A percentile compares a stretch with the other conserved stretches of the same genome.
phyloP scores from a whole-genome alignment of 257 asterid genomes.

The Agastache rugosa region DNA sequence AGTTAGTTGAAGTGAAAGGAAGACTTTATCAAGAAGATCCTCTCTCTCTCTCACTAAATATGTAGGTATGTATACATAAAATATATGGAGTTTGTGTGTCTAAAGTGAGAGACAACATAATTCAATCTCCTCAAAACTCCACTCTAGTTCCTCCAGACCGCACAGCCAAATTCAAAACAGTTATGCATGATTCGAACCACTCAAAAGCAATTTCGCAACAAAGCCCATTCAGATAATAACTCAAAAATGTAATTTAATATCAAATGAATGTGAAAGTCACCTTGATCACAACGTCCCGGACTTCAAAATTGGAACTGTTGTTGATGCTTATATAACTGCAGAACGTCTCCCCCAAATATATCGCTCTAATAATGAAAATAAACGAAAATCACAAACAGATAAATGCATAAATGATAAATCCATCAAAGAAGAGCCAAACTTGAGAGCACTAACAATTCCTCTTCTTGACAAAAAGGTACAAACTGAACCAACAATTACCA shows the following conservation, averaged over 20 bases:
- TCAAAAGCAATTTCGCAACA: not conserved
- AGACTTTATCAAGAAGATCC: not conserved
- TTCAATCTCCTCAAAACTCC: slow-evolving; percentile 23
- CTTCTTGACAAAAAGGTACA: slow-evolving; percentile 11
- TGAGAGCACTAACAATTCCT: slow-evolving; percentile 15
- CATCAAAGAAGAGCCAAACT: slow-evolving; percentile 12
- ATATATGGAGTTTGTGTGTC: not conserved
- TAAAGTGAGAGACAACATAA: not conserved
- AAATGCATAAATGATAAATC: slow-evolving; percentile 13
- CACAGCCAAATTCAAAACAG: slow-evolving; percentile 21
- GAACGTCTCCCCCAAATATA: slow-evolving; percentile 97
- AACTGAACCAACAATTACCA: slow-evolving; percentile 16
- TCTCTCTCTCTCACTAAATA: slow-evolving; percentile 1
- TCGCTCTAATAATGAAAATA: slow-evolving; percentile 62
- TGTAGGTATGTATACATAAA: not conserved
- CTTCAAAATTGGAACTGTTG: slow-evolving; percentile 91
- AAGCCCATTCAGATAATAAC: not conserved
- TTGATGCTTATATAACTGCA: slow-evolving; percentile 97
- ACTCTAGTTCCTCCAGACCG: slow-evolving; percentile 6
- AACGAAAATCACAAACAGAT: slow-evolving; percentile 17
- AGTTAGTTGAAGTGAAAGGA: not conserved
- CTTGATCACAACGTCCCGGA: slow-evolving; percentile 86
- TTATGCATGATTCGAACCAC: slow-evolving; percentile 17
- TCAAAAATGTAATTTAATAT: slow-evolving; percentile 5
- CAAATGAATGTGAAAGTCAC: slow-evolving; percentile 41